These are phyloP conservation scores for Leucoagaricus sp. DNA, from an alignment of 1,284 basidiomycete genomes.

Conservation along the genomic window DNA sequence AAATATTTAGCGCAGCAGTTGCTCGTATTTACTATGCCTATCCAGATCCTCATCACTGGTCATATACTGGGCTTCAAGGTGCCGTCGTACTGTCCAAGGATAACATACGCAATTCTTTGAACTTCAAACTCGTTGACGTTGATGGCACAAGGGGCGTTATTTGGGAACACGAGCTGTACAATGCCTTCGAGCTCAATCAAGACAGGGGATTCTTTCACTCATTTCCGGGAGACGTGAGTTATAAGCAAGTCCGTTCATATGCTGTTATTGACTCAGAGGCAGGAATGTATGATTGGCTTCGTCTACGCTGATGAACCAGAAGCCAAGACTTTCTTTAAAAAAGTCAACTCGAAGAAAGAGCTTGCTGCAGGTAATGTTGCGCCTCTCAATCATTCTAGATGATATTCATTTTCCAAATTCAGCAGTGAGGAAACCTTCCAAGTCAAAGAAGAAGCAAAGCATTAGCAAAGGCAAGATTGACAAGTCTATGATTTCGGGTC, in stretches of 20 bases:
- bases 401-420: not conserved
- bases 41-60: conserved; percentile 77
- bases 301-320: conserved; percentile 91
- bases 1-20: conserved; percentile 79
- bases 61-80: conserved; percentile 84
- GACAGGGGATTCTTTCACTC: conserved; percentile 95
- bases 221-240: conserved; percentile 88
- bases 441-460: conserved; percentile 63
- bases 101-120: conserved; percentile 56
- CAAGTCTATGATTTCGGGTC: conserved; percentile 90
- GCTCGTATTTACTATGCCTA: conserved; percentile 88
- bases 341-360: conserved; percentile 75
- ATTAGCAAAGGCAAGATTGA: conserved; percentile 74
- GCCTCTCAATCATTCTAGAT: not conserved
- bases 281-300: conserved; percentile 89
- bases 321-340: conserved; percentile 89
- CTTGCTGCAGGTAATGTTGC: conserved; percentile 38
- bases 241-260: conserved; percentile 1
- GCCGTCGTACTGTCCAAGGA: conserved; percentile 76
- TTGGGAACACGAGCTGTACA: conserved; percentile 94
- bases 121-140: conserved; percentile 82
- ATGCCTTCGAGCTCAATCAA: conserved; percentile 81
- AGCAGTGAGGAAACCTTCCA: conserved; percentile 23
- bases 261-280: conserved; percentile 11
- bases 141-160: conserved; percentile 83